These are phyloP conservation scores for Trichoderma atrobrunneum DNA, from an alignment of 2,329 filamentous ascomycete genomes.

Conservation along the genomic window DNA sequence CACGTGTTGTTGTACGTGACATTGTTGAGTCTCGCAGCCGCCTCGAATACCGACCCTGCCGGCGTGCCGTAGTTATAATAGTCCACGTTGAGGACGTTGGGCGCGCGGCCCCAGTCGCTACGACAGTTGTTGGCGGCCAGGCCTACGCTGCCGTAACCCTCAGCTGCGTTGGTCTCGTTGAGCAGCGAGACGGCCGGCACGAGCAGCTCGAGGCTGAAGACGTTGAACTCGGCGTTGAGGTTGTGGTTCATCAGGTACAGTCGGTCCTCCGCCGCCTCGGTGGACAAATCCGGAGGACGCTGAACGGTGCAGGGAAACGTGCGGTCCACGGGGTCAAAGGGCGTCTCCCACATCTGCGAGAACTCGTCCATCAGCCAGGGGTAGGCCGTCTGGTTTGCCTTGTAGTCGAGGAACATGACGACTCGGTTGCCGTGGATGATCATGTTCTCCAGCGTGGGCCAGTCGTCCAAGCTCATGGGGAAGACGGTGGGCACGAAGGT, in stretches of 20 bases:
- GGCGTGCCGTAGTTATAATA: conserved; percentile 72
- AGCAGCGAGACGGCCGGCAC: conserved; percentile 70
- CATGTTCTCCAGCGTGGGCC: conserved; percentile 79
- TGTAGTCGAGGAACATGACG: conserved; percentile 81
- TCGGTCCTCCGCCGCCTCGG: conserved; percentile 54
- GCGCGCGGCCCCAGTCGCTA: conserved; percentile 61
- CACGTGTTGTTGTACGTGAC: conserved; percentile 63
- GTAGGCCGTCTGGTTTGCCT: conserved; percentile 71
- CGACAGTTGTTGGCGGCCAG: conserved; percentile 60
- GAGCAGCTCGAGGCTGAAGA: conserved; percentile 62
- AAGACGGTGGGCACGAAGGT: conserved; percentile 69
- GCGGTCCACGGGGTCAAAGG: conserved; percentile 66
- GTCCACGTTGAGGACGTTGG: conserved; percentile 79
- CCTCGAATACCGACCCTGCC: conserved; percentile 72
- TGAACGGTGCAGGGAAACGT: conserved; percentile 76
- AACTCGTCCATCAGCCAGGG: conserved; percentile 90
- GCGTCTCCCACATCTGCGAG: conserved; percentile 85
- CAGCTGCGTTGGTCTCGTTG: conserved; percentile 68
- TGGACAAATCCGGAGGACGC: conserved; percentile 65
- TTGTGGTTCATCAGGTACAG: conserved; percentile 91
- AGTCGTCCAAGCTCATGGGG: conserved; percentile 70
- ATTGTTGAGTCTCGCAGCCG: conserved; percentile 66
- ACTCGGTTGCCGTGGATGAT: conserved; percentile 69
- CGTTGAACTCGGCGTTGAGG: conserved; percentile 71
- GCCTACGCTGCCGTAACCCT: conserved; percentile 65